Evolutionary conservation across 352 stramenopile species (phyloP).

Genomic region (Globisporangium yorkense): DNA sequence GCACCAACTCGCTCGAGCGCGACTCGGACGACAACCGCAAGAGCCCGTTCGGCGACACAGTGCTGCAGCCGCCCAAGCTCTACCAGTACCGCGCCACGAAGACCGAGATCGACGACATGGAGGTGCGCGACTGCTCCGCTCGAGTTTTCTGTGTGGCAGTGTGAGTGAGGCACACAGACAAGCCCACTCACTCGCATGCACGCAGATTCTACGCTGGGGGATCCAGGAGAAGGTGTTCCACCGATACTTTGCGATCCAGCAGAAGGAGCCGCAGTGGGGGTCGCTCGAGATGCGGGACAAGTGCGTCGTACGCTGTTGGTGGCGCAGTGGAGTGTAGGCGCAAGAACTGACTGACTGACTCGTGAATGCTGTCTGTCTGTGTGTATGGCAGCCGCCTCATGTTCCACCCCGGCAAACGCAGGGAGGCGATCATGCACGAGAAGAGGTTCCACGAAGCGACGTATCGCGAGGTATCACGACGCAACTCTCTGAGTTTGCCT

Average conservation of each 20-base stretch:
- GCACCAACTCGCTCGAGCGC: conserved; percentile 31
- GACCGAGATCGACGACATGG: conserved; percentile 67
- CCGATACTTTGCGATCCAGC: conserved; percentile 46
- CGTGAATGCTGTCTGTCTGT: not conserved
- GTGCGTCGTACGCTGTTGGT: conserved; percentile 21
- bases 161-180: conserved; percentile 3
- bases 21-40: conserved; percentile 35
- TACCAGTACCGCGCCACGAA: conserved; percentile 60
- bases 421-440: conserved; percentile 59
- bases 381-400: conserved; percentile 32
- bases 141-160: not conserved
- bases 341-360: not conserved
- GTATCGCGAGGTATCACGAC: conserved; percentile 30
- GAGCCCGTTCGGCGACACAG: conserved; percentile 24
- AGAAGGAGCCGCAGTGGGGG: conserved; percentile 54
- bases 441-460: conserved; percentile 67
- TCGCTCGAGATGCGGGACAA: conserved; percentile 44
- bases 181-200: no score
- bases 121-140: conserved; percentile 26
- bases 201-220: conserved; percentile 58
- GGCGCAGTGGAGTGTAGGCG: not conserved
- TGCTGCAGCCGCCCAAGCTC: conserved; percentile 26
- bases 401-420: conserved; percentile 53
- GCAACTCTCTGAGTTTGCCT: no score
- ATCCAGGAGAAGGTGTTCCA: conserved; percentile 63